A percentile compares a stretch with the other conserved stretches of the same genome.
Conservation (phyloP, 2,329 filamentous ascomycete genomes). For the Aspergillus novofumigatus region DNA sequence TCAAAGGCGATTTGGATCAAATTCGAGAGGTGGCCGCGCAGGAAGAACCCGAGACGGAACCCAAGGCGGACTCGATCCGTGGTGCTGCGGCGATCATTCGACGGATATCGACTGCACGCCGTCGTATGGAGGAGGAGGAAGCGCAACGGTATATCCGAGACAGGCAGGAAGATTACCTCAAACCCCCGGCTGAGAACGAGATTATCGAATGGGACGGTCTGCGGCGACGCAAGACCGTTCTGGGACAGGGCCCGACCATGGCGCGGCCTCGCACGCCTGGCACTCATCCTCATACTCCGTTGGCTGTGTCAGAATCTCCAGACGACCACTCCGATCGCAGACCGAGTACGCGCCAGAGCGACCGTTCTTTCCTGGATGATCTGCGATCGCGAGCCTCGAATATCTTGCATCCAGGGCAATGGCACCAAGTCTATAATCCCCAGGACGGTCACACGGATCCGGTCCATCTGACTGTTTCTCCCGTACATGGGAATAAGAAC, state of each 20-base stretch:
- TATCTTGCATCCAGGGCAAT: conserved; percentile 32
- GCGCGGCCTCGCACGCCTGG: conserved; percentile 39
- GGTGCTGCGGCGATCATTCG: conserved; percentile 84
- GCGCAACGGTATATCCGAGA: conserved; percentile 75
- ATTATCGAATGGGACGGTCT: conserved; percentile 89
- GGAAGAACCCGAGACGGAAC: conserved; percentile 92
- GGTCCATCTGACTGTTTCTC: conserved; percentile 60
- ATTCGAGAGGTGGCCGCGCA: conserved; percentile 92
- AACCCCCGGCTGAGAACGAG: conserved; percentile 73
- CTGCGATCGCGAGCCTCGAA: conserved; percentile 37
- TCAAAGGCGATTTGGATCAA: conserved; percentile 89
- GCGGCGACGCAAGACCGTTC: conserved; percentile 63
- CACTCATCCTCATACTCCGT: conserved; percentile 62
- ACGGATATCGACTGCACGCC: conserved; percentile 69
- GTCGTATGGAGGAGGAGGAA: conserved; percentile 76
- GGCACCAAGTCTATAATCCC: conserved; percentile 28
- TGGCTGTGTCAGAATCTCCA: conserved; percentile 85
- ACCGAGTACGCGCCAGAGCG: conserved; percentile 27
- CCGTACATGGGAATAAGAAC: conserved; percentile 44
- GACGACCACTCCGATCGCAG: conserved; percentile 40
- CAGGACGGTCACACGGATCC: conserved; percentile 51
- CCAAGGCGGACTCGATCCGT: conserved; percentile 92
- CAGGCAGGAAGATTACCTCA: conserved; percentile 64
- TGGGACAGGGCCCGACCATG: conserved; percentile 42
- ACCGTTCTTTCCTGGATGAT: conserved; percentile 35